These are phyloP conservation scores for Sphaerostilbella broomeana DNA, from an alignment of 2,329 filamentous ascomycete genomes.

Conservation along the genomic window DNA sequence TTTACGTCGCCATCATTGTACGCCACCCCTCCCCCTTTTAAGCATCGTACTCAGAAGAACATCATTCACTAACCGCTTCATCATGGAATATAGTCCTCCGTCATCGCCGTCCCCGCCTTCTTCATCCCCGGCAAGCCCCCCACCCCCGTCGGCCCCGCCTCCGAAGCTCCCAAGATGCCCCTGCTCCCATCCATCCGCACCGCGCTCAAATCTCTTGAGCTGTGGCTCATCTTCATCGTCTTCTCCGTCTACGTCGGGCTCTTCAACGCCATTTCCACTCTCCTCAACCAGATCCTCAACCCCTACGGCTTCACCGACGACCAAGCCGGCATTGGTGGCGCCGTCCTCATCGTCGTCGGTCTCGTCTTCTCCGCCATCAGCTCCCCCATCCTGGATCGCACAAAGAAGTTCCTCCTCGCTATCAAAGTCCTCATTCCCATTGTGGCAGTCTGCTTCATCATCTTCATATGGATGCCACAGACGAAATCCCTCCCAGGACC, in stretches of 20 bases:
- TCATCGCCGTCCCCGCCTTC: constrained; percentile 64
- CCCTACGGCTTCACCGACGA: constrained; percentile 81
- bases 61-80: background rate
- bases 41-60: too few relatives aligned
- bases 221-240: constrained; percentile 76
- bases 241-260: constrained; percentile 81
- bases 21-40: constrained; percentile 27
- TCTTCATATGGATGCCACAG: constrained; percentile 69
- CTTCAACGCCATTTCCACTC: constrained; percentile 86
- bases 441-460: constrained; percentile 65
- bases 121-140: constrained; percentile 74
- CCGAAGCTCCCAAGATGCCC: constrained; percentile 49
- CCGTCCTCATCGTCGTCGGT: constrained; percentile 81
- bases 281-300: constrained; percentile 82
- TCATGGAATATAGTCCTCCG: constrained; percentile 25
- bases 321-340: constrained; percentile 83
- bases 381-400: constrained; percentile 77
- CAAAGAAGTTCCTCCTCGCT: constrained; percentile 67
- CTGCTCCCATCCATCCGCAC: constrained; percentile 46
- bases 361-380: constrained; percentile 69
- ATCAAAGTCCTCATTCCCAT: constrained; percentile 71
- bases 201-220: constrained; percentile 54
- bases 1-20: constrained; percentile 79
- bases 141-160: constrained; percentile 66
- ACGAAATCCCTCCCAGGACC: constrained; percentile 58